Evolutionary conservation across 768 basidiomycete genomes (phyloP).

Genomic region (Cyclocybe cylindracea): DNA sequence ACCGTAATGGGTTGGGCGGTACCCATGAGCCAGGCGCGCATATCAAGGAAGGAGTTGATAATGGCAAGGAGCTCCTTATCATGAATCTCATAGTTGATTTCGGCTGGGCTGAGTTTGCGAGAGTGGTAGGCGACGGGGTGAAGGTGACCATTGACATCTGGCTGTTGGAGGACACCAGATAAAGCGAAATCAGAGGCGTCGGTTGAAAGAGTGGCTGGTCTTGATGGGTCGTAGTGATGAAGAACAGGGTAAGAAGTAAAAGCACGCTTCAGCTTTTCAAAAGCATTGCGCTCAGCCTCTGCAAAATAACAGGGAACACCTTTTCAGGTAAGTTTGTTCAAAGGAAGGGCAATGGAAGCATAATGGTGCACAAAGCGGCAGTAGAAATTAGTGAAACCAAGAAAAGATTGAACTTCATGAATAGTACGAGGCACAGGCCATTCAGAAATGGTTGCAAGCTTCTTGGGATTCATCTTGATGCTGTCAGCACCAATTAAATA

Average conservation of each 20-base stretch:
- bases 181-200: slow-evolving; percentile 37
- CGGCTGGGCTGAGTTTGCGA: slow-evolving; percentile 25
- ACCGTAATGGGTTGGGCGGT: slow-evolving; percentile 22
- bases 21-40: slow-evolving; percentile 32
- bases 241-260: slow-evolving; percentile 33
- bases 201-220: slow-evolving; percentile 25
- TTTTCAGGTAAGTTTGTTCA: slow-evolving; percentile 21
- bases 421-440: slow-evolving; percentile 30
- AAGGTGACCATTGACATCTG: slow-evolving; percentile 22
- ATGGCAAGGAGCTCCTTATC: slow-evolving; percentile 56
- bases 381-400: too few relatives aligned
- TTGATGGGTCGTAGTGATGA: slow-evolving; percentile 27
- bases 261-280: slow-evolving; percentile 23
- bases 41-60: slow-evolving; percentile 35
- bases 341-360: slow-evolving; percentile 29
- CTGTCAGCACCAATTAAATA: slow-evolving; percentile 20
- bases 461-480: slow-evolving; percentile 38
- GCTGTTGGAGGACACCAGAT: slow-evolving; percentile 30
- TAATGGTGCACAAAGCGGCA: slow-evolving; percentile 39
- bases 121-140: slow-evolving; percentile 44
- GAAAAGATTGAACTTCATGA: slow-evolving; percentile 38
- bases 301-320: slow-evolving; percentile 14
- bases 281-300: slow-evolving; percentile 14
- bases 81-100: slow-evolving; percentile 52
- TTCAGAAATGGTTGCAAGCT: slow-evolving; percentile 33